Percentiles rank a stretch among this genome's conserved stretches.
These are phyloP conservation scores for Melampsora larici-populina DNA, from an alignment of 1,284 basidiomycete genomes.

Conservation along the genomic window DNA sequence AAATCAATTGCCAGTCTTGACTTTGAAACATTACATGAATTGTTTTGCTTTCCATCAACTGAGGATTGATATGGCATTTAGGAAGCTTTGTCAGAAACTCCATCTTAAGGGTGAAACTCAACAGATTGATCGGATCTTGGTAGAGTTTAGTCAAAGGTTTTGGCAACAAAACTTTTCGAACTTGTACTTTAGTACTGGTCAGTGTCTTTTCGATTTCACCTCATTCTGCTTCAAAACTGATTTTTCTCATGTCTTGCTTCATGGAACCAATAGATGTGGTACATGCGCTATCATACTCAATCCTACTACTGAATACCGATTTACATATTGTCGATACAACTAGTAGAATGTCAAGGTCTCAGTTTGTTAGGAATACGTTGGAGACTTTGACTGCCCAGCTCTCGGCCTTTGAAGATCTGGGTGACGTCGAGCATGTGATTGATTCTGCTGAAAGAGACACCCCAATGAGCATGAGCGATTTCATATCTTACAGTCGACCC, in stretches of 20 bases:
- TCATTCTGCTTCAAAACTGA: background rate
- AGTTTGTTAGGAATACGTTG: constrained; percentile 91
- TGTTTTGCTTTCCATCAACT: constrained; percentile 81
- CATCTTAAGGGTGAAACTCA: constrained; percentile 95
- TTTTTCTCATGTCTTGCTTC: background rate
- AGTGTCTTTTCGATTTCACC: constrained; percentile 51
- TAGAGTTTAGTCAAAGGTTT: constrained; percentile 81
- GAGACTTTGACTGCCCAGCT: constrained; percentile 66
- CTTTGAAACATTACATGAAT: constrained; percentile 76
- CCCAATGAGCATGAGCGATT: constrained; percentile 46
- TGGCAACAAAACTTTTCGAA: constrained; percentile 82
- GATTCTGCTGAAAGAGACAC: constrained; percentile 10
- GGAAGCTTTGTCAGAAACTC: constrained; percentile 86
- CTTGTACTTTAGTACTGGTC: constrained; percentile 76
- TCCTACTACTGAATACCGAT: constrained; percentile 93
- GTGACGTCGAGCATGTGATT: too few relatives aligned
- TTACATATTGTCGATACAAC: constrained; percentile 87
- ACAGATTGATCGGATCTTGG: constrained; percentile 92
- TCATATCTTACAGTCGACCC: constrained; percentile 49
- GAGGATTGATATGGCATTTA: constrained; percentile 82
- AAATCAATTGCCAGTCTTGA: constrained; percentile 68
- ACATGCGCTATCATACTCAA: constrained; percentile 86
- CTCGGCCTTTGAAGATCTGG: background rate
- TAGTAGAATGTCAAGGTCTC: constrained; percentile 83
- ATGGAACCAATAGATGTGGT: constrained; percentile 65